Percentiles rank a stretch among this genome's conserved stretches.
Conservation (phyloP, 257 asterid genomes). For the Parsonsia alboflavescens region DNA sequence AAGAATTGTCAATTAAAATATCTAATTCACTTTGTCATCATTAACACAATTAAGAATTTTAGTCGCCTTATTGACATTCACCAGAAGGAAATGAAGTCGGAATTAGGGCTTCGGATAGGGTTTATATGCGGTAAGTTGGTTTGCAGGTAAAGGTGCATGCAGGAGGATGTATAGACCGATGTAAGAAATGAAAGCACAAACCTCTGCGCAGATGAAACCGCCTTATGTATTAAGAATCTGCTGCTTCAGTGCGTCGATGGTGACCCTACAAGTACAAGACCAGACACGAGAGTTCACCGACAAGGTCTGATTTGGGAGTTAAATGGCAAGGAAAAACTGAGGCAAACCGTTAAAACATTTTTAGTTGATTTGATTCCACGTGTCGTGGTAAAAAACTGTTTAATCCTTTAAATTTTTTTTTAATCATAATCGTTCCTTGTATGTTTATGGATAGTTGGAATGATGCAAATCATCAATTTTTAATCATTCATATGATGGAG, state of each 20-base stretch:
- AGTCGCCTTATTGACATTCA: neutral
- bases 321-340: too few species aligned
- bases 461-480: too few species aligned
- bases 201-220: neutral
- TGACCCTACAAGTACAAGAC: too few species aligned
- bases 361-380: too few species aligned
- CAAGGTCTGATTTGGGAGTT: neutral
- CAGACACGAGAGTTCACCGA: too few species aligned
- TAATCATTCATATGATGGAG: too few species aligned
- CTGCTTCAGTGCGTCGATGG: neutral
- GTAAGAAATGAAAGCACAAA: neutral
- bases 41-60: neutral
- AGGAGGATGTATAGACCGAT: neutral
- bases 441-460: too few species aligned
- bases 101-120: slow-evolving; percentile 11
- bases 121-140: neutral
- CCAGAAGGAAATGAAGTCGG: neutral
- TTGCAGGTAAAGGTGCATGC: neutral
- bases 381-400: too few species aligned
- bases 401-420: too few species aligned
- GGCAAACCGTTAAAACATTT: too few species aligned
- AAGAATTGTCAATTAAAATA: neutral
- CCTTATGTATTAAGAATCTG: neutral
- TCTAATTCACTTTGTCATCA: neutral
- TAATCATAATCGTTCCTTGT: too few species aligned